Evolutionary conservation across 73 alveolate genomes (phyloP), one percentile per base, ranked within the genome.

Genomic region (Symbiodinium natans): DNA sequence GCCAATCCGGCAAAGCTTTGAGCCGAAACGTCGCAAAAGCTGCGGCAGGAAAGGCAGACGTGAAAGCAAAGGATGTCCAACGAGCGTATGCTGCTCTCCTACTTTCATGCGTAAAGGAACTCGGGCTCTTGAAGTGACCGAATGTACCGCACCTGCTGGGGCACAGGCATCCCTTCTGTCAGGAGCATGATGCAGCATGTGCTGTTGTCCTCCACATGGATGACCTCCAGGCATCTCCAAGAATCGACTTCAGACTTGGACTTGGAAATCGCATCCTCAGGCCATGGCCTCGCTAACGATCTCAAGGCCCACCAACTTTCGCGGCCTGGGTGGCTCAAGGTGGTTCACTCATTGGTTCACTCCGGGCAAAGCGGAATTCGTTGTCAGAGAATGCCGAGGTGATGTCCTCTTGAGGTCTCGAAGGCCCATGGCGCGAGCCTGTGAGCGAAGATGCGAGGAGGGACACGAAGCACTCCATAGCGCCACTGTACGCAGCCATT

Each of bases 321-420:
- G 97, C 54, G 97, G 97, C 97, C 97, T 90, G 9, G 82, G 93
- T 4, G 21, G 2, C 59, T n/a, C 42, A 25, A 33, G 9, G 56
- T 25, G 4, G 29, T 38, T 11, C 36, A 33, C 86, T 40, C 86
- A 75, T 6, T 10, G n/a, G n/a, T n/a, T n/a, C n/a, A n/a, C n/a
- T n/a, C n/a, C n/a, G n/a, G n/a, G n/a, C n/a, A n/a, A n/a, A n/a
- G n/a, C 71, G 1, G 71, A 52, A 52, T n/a, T 4, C 17, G 71
- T 46, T 46, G 59, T 1, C 80, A 23, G 80, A 63, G 80, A 63
- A 5, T 25, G 38, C 80, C n/a, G n/a, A n/a, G n/a, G n/a, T n/a
- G n/a, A n/a, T n/a, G 42, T 34, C 97, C 97, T 90, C 97, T 90
- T 90, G 89, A 90, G 89, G 54, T 90, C 97, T n/a, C 97, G 97